phyloP scores from a whole-genome alignment of 805 yeast species.

The Grigorovia humatica region DNA sequence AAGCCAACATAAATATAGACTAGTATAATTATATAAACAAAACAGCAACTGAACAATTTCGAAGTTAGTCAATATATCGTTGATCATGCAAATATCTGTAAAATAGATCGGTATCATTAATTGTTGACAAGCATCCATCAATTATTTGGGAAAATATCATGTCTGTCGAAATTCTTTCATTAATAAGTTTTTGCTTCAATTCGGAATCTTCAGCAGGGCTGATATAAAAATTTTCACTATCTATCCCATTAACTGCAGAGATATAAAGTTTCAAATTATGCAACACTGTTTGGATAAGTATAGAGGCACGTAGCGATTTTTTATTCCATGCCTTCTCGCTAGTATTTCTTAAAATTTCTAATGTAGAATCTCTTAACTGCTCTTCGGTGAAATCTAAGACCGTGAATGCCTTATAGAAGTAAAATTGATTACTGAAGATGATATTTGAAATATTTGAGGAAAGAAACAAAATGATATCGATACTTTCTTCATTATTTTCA shows the following conservation, averaged over 20 bases:
- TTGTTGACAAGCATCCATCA: not conserved
- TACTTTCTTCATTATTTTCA: constrained; percentile 5
- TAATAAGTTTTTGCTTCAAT: constrained; percentile 8
- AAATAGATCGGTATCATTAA: not conserved
- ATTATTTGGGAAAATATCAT: not conserved
- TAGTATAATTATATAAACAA: not conserved
- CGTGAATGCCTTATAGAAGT: constrained; percentile 13
- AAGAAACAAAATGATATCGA: constrained; percentile 14
- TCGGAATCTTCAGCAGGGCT: constrained; percentile 11
- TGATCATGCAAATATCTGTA: constrained; percentile 1
- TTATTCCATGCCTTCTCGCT: not conserved
- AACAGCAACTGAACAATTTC: not conserved
- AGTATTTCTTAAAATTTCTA: constrained; percentile 6
- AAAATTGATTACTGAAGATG: constrained; percentile 14
- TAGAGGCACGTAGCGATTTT: not conserved
- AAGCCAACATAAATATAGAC: not conserved
- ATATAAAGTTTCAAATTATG: constrained; percentile 8
- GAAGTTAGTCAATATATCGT: constrained; percentile 1
- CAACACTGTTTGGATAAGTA: constrained; percentile 9
- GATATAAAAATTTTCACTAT: constrained; percentile 6
- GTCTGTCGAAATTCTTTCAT: not conserved
- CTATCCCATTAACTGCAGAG: constrained; percentile 10
- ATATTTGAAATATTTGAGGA: constrained; percentile 14
- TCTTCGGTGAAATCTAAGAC: constrained; percentile 15
- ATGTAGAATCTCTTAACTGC: constrained; percentile 16